Conservation (phyloP, 73 alveolate species). For the Paramecium bursaria region DNA sequence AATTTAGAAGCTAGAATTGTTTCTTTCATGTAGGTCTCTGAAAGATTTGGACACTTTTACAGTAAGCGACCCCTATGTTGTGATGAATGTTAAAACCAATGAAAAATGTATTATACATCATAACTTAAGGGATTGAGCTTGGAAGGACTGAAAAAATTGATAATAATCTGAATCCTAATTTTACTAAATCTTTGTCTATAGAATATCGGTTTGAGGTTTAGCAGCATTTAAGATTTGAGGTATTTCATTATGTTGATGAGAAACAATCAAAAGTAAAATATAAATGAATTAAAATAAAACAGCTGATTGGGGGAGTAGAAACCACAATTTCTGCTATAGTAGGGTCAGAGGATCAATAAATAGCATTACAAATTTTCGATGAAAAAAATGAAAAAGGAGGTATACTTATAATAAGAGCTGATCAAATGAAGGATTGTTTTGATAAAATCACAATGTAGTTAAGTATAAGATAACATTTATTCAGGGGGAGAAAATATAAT, state of each 20-base stretch:
- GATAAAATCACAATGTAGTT: constrained; percentile 62
- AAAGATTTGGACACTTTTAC: constrained; percentile 75
- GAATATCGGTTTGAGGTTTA: constrained; percentile 87
- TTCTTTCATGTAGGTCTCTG: constrained; percentile 73
- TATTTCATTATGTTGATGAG: constrained; percentile 73
- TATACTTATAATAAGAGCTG: constrained; percentile 72
- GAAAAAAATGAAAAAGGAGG: constrained; percentile 59
- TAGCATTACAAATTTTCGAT: constrained; percentile 46
- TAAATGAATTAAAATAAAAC: not conserved
- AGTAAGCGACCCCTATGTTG: constrained; percentile 75
- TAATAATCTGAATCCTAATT: constrained; percentile 84
- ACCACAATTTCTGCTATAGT: constrained; percentile 74
- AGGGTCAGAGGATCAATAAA: constrained; percentile 72
- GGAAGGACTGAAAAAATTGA: constrained; percentile 79
- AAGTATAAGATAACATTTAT: not conserved
- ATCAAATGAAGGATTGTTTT: constrained; percentile 65
- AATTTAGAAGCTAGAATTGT: constrained; percentile 71
- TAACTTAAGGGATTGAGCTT: constrained; percentile 49
- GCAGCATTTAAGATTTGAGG: constrained; percentile 75
- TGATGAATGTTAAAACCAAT: constrained; percentile 34
- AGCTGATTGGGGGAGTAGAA: constrained; percentile 70
- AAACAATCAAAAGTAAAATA: not conserved
- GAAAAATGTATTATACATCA: not conserved
- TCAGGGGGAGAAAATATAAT: not conserved
- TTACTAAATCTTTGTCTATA: constrained; percentile 72